Evolutionary conservation across 2,329 filamentous ascomycete species (phyloP).

Genomic region (Scytalidium sp.): DNA sequence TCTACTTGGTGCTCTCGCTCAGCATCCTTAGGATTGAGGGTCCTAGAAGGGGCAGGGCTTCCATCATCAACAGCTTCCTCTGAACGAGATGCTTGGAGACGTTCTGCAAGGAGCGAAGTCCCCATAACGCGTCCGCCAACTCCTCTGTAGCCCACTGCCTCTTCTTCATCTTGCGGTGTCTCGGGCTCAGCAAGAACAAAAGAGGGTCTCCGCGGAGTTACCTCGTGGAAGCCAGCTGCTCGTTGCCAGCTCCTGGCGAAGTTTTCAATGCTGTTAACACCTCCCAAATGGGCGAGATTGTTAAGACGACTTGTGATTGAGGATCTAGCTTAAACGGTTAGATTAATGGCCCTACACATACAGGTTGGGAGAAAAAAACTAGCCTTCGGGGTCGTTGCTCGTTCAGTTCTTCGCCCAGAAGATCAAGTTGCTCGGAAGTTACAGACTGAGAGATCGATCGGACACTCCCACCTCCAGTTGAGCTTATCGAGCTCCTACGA

Average conservation of each 20-base stretch:
- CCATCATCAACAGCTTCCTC: conserved; percentile 23
- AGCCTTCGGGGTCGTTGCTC: conserved; percentile 26
- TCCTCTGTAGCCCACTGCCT: conserved; percentile 21
- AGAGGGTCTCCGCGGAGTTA: conserved; percentile 74
- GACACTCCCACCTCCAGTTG: conserved; percentile 22
- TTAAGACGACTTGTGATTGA: conserved; percentile 56
- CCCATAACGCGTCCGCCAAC: conserved; percentile 18
- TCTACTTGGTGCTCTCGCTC: conserved; percentile 13
- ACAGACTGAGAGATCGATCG: conserved; percentile 11
- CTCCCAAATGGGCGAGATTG: conserved; percentile 69
- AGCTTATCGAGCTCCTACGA: conserved; percentile 26
- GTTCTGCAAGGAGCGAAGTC: conserved; percentile 45
- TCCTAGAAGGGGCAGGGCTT: conserved; percentile 15
- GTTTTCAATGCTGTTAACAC: conserved; percentile 90
- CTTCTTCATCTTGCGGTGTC: conserved; percentile 9
- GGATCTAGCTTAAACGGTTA: conserved; percentile 41
- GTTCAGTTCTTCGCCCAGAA: conserved; percentile 7
- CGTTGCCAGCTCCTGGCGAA: conserved; percentile 92
- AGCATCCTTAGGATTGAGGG: conserved; percentile 37
- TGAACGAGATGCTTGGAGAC: conserved; percentile 40
- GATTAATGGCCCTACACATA: not conserved
- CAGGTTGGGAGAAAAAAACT: conserved; percentile 2
- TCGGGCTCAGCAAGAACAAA: conserved; percentile 64
- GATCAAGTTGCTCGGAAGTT: conserved; percentile 12
- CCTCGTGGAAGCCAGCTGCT: conserved; percentile 83